Evolutionary conservation across 1,284 basidiomycete species (phyloP), one percentile per base, ranked within the genome.

Genomic region (Athelia psychrophila): DNA sequence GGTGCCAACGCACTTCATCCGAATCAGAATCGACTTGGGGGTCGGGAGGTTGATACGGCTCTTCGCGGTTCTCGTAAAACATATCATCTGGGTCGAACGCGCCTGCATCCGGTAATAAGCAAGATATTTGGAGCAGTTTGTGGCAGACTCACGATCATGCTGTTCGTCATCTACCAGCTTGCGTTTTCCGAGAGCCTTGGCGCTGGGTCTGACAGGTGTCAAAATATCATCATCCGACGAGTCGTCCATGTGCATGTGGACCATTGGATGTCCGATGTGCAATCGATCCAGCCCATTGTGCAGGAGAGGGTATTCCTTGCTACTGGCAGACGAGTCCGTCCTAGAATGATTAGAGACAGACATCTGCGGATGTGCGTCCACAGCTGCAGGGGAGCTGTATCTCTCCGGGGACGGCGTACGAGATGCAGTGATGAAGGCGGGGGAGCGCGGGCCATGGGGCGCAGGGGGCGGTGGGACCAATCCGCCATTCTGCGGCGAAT

Each of bases 161-260:
- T 73, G 71, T 32, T 81, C 78, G 8, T 75, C 63, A 8, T 83
- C 79, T n/a, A 80, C 64, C 15, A 83, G 76, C 58, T 72, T 79
- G 58, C 86, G 76, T 70, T 92, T 92, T n/a, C 89, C 90, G 5
- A 90, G 76, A 2, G 90, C 88, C 64, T 92, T 92, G 42, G 77
- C 86, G 61, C 88, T 91, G 2, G 85, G 86, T 53, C 75, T 71
- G 8, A 73, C 61, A 10, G 72, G 76, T 30, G 72, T 66, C 33
- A 59, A 56, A 9, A 55, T 40, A 3, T 68, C 64, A 6, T 70
- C 70, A 15, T 74, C 69, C 13, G 27, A 30, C 6, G 27, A 30
- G 15, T 69, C 68, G 2, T 62, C 57, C 19, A 50, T 54, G 35
- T 44, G 47, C 27, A 55, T 54, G 16, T 61, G 58, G 44, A 60